phyloP scores from a whole-genome alignment of 345 rosid genomes.

The Camelina hispida region DNA sequence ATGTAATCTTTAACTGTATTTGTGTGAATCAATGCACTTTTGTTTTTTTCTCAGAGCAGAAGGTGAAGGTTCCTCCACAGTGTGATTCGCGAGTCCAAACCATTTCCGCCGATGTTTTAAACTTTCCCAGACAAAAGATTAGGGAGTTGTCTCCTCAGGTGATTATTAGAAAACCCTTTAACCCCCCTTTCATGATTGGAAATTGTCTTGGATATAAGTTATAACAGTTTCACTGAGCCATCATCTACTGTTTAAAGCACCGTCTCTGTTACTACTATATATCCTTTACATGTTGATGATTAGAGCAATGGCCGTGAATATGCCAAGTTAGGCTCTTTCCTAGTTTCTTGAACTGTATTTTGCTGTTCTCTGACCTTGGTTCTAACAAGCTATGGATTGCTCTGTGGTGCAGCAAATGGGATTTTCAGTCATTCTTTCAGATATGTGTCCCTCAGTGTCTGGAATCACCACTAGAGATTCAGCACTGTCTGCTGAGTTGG shows the following conservation, averaged over 20 bases:
- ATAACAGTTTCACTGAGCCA: too few species aligned
- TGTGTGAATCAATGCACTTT: constrained; percentile 30
- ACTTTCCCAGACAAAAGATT: constrained; percentile 59
- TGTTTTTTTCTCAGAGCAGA: constrained; percentile 67
- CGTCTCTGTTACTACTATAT: too few species aligned
- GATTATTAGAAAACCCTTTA: too few species aligned
- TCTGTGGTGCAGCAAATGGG: constrained; percentile 67
- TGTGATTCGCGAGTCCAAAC: constrained; percentile 89
- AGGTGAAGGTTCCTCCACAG: constrained; percentile 86
- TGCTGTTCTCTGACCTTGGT: not conserved
- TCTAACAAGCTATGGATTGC: constrained; percentile 5
- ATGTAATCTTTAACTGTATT: constrained; percentile 21
- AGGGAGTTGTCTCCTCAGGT: constrained; percentile 83
- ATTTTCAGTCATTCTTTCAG: constrained; percentile 81
- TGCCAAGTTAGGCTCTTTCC: constrained; percentile 14
- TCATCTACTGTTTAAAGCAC: not conserved
- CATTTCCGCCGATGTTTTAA: constrained; percentile 77
- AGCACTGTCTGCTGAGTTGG: constrained; percentile 80
- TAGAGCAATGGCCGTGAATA: not conserved
- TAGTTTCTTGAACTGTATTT: constrained; percentile 1
- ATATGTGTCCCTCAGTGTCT: constrained; percentile 91
- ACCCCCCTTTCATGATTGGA: constrained; percentile 3
- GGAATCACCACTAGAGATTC: constrained; percentile 85
- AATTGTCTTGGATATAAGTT: not conserved
- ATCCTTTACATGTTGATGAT: constrained; percentile 1